Percentiles rank a stretch among this genome's conserved stretches.
phyloP scores from a whole-genome alignment of 208 protist genomes.

The Porcisia hertigi region DNA sequence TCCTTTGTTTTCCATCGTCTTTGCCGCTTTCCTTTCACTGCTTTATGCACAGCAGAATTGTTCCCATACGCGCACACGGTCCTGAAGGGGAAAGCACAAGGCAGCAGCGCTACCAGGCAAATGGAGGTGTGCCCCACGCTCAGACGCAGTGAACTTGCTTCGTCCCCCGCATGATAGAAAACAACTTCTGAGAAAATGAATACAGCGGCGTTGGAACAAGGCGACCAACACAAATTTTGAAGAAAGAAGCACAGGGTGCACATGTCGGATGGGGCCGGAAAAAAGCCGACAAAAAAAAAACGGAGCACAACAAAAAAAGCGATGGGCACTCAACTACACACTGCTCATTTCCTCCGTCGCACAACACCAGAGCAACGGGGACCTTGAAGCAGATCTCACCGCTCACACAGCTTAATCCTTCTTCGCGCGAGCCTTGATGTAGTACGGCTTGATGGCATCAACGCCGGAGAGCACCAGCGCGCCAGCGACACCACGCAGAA shows the following conservation, averaged over 20 bases:
- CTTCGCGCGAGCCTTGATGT: constrained; percentile 54
- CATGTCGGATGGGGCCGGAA: background rate
- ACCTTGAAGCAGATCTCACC: too few relatives aligned
- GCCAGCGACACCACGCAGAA: constrained; percentile 79
- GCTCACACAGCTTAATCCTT: constrained; percentile 10
- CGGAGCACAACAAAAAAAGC: background rate
- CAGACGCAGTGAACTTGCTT: background rate
- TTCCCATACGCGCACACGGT: background rate
- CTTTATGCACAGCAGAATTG: background rate
- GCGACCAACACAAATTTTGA: background rate
- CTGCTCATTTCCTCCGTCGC: background rate
- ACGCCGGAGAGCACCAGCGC: constrained; percentile 79
- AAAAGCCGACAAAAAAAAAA: background rate
- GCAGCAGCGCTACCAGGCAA: background rate
- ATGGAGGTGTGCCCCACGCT: background rate
- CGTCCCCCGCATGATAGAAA: background rate
- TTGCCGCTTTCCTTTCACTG: background rate
- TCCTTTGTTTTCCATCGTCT: background rate
- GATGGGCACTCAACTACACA: background rate
- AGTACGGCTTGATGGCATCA: constrained; percentile 85
- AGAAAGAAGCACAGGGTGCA: background rate
- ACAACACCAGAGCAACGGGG: background rate
- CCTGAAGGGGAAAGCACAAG: background rate
- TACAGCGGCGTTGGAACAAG: background rate
- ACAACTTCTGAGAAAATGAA: background rate